Evolutionary conservation across 2,329 filamentous ascomycete species (phyloP), one percentile per base, ranked within the genome.

Genomic region (Pseudocercospora macadamiae): DNA sequence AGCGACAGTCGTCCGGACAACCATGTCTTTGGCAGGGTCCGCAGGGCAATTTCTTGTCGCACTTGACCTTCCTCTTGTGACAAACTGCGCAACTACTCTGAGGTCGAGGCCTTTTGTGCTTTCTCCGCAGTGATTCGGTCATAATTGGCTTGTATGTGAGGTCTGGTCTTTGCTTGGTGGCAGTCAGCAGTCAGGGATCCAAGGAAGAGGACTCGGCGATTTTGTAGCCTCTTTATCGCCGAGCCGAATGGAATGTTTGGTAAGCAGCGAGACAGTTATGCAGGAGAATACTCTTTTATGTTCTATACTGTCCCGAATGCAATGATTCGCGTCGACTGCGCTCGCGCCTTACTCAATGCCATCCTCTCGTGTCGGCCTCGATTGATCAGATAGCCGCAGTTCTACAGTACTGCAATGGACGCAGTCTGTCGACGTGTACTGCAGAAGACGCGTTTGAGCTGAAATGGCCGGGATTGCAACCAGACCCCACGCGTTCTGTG

Each of bases 21-120:
- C 57, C 61, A 34, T 60, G 57, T 42, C 53, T 57, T 25, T 53
- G 42, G 10, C 61, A 63, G n/a, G 55, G 57, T 2, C 55, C 54
- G 19, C 61, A 63, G 2, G 61, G 61, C 4, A 58, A 25, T 6
- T 48, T 54, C 30, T 57, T 60, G 45, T 57, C 54, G 42, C 61
- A 63, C 34, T 55, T 57, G 21, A 60, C 51, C 30, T 51, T 30
- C 16, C 61, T 37, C 12, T 47, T 34, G 47, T 60, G 57, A 34
- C 61, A 63, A 16, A 63, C 25, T 10, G 57, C 54, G 26, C 61
- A 63, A 7, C 54, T 55, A 4, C 45, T 58, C 28, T 60, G 61
- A 10, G 57, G 57, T 12, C 61, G 44, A 1, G 57, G 57, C 10
- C 57, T 45, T 49, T 58, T 63, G 51, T 60, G 61, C 18, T 49